These are phyloP conservation scores for Fusarium sp. DNA, from an alignment of 2,329 filamentous ascomycete species.

Conservation along the genomic window DNA sequence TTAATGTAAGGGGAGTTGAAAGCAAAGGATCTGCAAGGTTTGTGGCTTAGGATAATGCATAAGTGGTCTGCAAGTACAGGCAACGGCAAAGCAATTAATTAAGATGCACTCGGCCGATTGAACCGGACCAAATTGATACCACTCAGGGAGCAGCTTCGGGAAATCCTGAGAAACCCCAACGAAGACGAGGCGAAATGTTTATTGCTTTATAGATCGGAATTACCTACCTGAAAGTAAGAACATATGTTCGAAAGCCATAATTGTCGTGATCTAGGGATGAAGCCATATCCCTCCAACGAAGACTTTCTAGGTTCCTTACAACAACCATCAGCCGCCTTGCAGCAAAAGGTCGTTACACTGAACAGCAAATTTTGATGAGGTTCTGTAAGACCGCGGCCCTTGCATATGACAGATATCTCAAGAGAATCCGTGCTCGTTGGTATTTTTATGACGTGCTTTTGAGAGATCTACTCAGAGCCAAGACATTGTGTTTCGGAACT, in stretches of 20 bases:
- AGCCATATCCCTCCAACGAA: not conserved
- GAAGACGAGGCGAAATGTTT: no score
- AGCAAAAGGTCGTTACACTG: not conserved
- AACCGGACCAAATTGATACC: no score
- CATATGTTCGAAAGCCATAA: not conserved
- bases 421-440: not conserved
- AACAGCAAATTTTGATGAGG: not conserved
- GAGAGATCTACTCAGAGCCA: not conserved
- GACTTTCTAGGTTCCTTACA: not conserved
- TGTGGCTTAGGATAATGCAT: no score
- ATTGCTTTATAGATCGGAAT: not conserved
- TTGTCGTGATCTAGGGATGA: not conserved
- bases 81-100: no score
- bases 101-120: no score
- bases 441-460: slow-evolving; percentile 5
- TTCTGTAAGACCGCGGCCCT: not conserved
- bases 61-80: no score
- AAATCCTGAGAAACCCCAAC: no score
- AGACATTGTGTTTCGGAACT: slow-evolving; percentile 1
- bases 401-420: not conserved
- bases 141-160: no score
- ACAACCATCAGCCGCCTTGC: not conserved
- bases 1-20: no score
- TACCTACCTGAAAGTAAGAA: not conserved
- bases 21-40: no score